Conservation (phyloP, 1,284 basidiomycete genomes). For the Trametes versicolor region DNA sequence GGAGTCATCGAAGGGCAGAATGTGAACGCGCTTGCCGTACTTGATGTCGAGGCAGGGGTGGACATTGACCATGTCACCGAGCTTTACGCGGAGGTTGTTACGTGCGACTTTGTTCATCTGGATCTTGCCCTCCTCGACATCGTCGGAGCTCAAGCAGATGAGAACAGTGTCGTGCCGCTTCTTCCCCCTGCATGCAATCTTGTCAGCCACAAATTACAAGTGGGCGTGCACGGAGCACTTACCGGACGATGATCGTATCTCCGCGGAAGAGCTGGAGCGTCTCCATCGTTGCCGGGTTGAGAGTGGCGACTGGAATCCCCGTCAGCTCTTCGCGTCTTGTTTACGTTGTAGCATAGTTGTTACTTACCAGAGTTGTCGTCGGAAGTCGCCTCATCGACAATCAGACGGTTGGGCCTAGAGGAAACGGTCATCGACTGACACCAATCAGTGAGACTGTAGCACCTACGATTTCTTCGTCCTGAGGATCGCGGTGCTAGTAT, state of each 20-base stretch:
- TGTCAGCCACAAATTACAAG: slow-evolving; percentile 8
- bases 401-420: slow-evolving; percentile 89
- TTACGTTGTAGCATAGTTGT: neutral
- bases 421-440: slow-evolving; percentile 26
- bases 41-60: slow-evolving; percentile 98
- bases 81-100: slow-evolving; percentile 97
- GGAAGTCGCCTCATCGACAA: slow-evolving; percentile 90
- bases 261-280: slow-evolving; percentile 93
- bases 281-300: slow-evolving; percentile 98
- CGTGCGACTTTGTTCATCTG: slow-evolving; percentile 99
- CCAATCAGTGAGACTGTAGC: slow-evolving; percentile 14
- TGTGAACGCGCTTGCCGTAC: slow-evolving; percentile 98
- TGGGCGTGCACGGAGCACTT: slow-evolving; percentile 34
- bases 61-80: slow-evolving; percentile 95
- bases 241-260: slow-evolving; percentile 94
- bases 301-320: slow-evolving; percentile 78
- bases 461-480: slow-evolving; percentile 96
- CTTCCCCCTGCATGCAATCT: slow-evolving; percentile 75
- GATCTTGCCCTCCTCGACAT: slow-evolving; percentile 97
- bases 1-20: slow-evolving; percentile 98
- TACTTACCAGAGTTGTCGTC: slow-evolving; percentile 91
- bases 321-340: slow-evolving; percentile 8
- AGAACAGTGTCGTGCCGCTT: slow-evolving; percentile 96
- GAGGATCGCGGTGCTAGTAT: slow-evolving; percentile 93
- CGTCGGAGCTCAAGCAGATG: slow-evolving; percentile 94